Base-by-base conservation (phyloP, 108 stramenopile species). In the Pseudonitzschia pungens region DNA sequence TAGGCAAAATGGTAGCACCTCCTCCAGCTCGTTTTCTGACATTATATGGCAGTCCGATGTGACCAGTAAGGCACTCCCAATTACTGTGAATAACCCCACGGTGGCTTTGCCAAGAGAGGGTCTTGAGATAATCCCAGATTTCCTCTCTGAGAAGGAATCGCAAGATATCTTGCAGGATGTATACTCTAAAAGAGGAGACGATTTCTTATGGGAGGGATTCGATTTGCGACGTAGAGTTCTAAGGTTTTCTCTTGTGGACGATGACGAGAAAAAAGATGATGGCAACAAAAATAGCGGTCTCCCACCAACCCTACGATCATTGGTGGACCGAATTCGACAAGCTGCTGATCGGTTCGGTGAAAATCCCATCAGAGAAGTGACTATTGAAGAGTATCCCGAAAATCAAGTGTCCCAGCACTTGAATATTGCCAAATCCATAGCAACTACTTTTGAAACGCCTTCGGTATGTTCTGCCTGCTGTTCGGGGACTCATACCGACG, bases 171-270 rank as follows among this genome's bases (percentile, higher is more conserved):
- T 78, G 29, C 14, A 64, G 6, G 71, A 65, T 26, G 29, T 54
- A 15, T 67, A 67, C 22, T 20, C 8, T 40, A 70, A 66, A 11
- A 53, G 77, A n/a, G 26, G 21, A 18, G 53, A 64, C 26, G 18
- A 72, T 20, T 80, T 65, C 24, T 36, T 29, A 15, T 83, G 79
- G 71, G 87, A 89, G 69, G 91, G 91, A 6, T 92, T 86, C 79
- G 89, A 87, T 69, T 74, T 83, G 74, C 76, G 87, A 52, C 74
- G 84, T 58, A 71, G 75, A 44, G 86, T 89, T n/a, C 80, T 83
- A 56, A 66, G 84, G 11, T 92, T 80, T 76, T 40, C 52, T 0
- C 32, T 62, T 9, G n/a, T 21, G 15, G 60, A 33, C 33, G 32
- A 33, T 5, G 60, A 40, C 32, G 60, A 62, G n/a, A 40, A 40